phyloP scores from a whole-genome alignment of 768 basidiomycete species.

The Erythrobasidium yunnanense region DNA sequence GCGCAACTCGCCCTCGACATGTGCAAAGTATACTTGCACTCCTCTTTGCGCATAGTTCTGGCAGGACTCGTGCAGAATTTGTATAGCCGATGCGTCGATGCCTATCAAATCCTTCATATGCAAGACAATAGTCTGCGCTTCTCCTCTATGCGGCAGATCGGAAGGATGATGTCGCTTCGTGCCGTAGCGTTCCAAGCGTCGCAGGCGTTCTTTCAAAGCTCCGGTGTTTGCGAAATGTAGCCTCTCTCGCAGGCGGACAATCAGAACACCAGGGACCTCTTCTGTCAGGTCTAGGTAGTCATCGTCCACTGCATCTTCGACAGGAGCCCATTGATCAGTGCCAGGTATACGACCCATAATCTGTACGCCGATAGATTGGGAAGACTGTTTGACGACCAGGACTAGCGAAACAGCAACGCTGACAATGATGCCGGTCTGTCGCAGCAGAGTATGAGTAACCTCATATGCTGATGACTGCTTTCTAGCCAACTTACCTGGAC shows the following conservation, averaged over 20 bases:
- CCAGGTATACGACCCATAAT: constrained; percentile 64
- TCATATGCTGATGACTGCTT: neutral
- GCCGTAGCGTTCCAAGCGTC: constrained; percentile 81
- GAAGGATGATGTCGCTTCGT: constrained; percentile 69
- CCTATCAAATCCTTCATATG: constrained; percentile 85
- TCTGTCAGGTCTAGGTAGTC: constrained; percentile 32
- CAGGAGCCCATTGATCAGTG: constrained; percentile 77
- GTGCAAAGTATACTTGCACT: constrained; percentile 28
- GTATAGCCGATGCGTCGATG: constrained; percentile 62
- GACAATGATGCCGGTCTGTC: neutral
- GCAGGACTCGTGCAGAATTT: constrained; percentile 34
- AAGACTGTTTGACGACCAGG: constrained; percentile 6
- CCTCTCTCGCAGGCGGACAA: constrained; percentile 78
- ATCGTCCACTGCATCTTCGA: constrained; percentile 69
- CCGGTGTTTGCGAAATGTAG: constrained; percentile 94
- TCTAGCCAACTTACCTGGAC: constrained; percentile 52
- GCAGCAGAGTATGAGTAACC: neutral
- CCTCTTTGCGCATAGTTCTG: constrained; percentile 19
- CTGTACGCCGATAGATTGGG: constrained; percentile 38
- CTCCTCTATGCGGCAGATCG: constrained; percentile 51
- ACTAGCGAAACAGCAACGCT: constrained; percentile 16
- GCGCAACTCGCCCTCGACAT: neutral
- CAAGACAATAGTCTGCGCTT: constrained; percentile 46
- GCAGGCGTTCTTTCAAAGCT: constrained; percentile 77
- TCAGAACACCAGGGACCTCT: constrained; percentile 65